Evolutionary conservation across 2,329 filamentous ascomycete species (phyloP), one percentile per base, ranked within the genome.

Genomic region (Periconia macrospinosa): DNA sequence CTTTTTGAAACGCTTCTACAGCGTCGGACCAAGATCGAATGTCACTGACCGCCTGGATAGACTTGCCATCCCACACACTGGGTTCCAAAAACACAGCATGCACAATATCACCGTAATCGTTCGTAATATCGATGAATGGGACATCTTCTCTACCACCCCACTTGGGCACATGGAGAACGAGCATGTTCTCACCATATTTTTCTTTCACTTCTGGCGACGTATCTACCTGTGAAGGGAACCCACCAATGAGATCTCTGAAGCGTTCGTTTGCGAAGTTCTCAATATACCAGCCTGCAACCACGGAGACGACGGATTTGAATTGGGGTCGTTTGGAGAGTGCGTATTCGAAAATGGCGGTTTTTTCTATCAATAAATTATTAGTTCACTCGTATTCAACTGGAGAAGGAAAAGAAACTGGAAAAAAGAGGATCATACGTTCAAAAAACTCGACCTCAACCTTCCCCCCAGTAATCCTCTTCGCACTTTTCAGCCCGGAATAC

Each of bases 21-120:
- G 74, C 50, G 15, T 70, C 53, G 1, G 69, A 66, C 6, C 72
- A 63, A 1, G 66, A 69, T 8, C 56, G 55, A 9, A 72, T 66
- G 19, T 70, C 60, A 54, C 77, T 78, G 41, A 75, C 63, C 1
- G 67, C 75, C 14, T 78, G 76, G 0, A 78, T 56, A 0, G 76
- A 58, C 3, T 56, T 59, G 1, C 73, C 69, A 54, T 72, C 70
- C 63, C 73, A 76, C 40, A 67, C 66, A 43, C 64, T 63, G 1
- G 77, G 76, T 13, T 72, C 65, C 8, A 79, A 65, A 17, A 79
- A 74, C 3, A 78, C 65, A 2, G 76, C 78, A 51, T 80, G 78
- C 11, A 80, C 72, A 17, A 79, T 67, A 49, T 80, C 78, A 3
- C 78, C 78, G 51, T 70, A 80, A 59, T 80, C 77, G 33, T 76